Evolutionary conservation across 805 yeast species (phyloP).

Genomic region (Naumovozyma castellii): DNA sequence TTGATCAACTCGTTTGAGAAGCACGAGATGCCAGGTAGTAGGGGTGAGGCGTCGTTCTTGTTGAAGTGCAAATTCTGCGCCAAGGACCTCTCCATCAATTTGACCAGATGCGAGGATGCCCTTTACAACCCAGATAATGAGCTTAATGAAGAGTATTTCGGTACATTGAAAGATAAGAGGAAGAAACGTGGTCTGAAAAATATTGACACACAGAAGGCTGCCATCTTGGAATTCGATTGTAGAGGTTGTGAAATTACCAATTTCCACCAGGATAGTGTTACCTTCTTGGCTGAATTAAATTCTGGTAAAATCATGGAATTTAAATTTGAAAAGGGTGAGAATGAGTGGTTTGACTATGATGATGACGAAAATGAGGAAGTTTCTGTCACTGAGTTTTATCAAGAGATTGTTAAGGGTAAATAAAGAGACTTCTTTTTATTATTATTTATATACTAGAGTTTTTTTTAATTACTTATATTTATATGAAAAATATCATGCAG

Average conservation of each 20-base stretch:
- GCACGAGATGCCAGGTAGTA: conserved; percentile 56
- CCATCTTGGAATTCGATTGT: conserved; percentile 63
- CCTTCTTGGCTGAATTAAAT: conserved; percentile 14
- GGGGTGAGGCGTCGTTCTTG: conserved; percentile 78
- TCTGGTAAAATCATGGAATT: conserved; percentile 22
- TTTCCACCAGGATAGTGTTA: conserved; percentile 47
- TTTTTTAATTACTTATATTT: not conserved
- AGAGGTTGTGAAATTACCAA: conserved; percentile 72
- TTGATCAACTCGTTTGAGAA: conserved; percentile 57
- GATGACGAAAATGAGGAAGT: conserved; percentile 76
- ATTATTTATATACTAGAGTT: not conserved
- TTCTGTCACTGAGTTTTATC: conserved; percentile 61
- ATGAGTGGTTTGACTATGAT: conserved; percentile 94
- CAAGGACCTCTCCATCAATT: conserved; percentile 21
- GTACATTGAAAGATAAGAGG: conserved; percentile 15
- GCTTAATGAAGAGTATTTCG: conserved; percentile 7
- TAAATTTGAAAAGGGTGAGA: conserved; percentile 55
- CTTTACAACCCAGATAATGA: conserved; percentile 16
- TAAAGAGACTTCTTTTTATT: not conserved
- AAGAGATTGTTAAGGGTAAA: conserved; percentile 43
- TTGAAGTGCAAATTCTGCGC: conserved; percentile 64
- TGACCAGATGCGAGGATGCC: conserved; percentile 18
- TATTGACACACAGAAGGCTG: conserved; percentile 14
- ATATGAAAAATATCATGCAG: not conserved
- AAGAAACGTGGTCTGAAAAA: conserved; percentile 23